These are phyloP conservation scores for Yamadazyma mexicana DNA, from an alignment of 1,139 yeast species.

Conservation along the genomic window DNA sequence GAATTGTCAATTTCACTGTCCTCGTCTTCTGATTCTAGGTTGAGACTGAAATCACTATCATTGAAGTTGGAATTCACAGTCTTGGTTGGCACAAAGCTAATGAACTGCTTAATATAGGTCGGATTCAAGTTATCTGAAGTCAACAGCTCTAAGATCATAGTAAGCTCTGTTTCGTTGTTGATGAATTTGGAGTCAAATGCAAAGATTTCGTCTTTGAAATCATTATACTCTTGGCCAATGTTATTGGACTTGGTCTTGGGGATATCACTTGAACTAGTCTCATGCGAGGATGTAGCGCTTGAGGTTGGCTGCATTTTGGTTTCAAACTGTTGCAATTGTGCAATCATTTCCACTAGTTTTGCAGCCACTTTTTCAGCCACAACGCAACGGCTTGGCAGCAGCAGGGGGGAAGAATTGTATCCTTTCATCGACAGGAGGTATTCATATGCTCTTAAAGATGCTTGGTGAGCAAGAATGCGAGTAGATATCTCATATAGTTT, in stretches of 20 bases:
- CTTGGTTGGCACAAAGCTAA: slow-evolving; percentile 16
- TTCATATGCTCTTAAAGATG: background rate
- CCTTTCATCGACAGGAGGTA: background rate
- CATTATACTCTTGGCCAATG: slow-evolving; percentile 5
- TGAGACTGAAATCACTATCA: slow-evolving; percentile 18
- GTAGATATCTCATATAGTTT: background rate
- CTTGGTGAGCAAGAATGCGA: background rate
- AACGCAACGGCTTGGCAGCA: no score
- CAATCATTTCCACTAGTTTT: no score
- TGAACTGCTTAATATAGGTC: slow-evolving; percentile 14
- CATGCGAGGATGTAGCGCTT: background rate
- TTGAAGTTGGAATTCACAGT: slow-evolving; percentile 13
- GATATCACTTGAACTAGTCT: background rate
- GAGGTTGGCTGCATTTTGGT: no score
- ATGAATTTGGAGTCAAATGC: slow-evolving; percentile 15
- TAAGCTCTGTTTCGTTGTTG: slow-evolving; percentile 16
- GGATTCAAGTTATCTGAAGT: slow-evolving; percentile 12
- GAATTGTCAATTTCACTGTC: slow-evolving; percentile 22
- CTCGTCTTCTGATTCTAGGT: slow-evolving; percentile 17
- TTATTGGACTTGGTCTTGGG: background rate
- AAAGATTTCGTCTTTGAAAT: slow-evolving; percentile 13
- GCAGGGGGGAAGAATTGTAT: no score
- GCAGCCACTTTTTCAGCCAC: no score
- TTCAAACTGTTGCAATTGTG: no score
- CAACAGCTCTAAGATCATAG: slow-evolving; percentile 13